Conservation (phyloP, 129 eudicot species). For the Flaveria ramosissima region DNA sequence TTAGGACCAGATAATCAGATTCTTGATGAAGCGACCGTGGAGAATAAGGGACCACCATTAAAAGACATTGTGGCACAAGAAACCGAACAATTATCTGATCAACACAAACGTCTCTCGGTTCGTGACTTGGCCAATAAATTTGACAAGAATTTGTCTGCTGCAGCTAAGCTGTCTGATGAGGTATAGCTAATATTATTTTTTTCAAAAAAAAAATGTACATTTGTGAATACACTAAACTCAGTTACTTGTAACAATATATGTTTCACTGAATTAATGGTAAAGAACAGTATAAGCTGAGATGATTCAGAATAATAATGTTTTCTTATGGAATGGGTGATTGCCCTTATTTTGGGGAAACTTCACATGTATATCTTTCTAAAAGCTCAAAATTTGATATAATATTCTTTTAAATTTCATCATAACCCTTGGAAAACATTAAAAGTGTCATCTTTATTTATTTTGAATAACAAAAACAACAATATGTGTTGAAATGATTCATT, state of each 20-base stretch:
- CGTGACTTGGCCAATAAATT: slow-evolving; percentile 94
- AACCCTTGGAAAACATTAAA: too few relatives aligned
- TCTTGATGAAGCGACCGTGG: slow-evolving; percentile 69
- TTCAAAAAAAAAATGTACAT: neutral
- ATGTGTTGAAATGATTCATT: neutral
- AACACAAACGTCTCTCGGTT: slow-evolving; percentile 92
- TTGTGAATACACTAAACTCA: neutral
- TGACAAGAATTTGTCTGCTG: slow-evolving; percentile 93
- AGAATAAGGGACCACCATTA: slow-evolving; percentile 66
- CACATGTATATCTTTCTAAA: too few relatives aligned
- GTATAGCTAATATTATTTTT: slow-evolving; percentile 33
- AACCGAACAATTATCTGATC: slow-evolving; percentile 72
- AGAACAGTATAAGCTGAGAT: neutral
- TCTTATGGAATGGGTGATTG: too few relatives aligned
- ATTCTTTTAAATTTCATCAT: too few relatives aligned
- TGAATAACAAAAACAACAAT: neutral
- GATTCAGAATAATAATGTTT: neutral
- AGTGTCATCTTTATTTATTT: too few relatives aligned
- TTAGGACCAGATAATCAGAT: slow-evolving; percentile 86
- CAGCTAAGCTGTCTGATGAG: slow-evolving; percentile 84
- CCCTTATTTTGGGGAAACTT: too few relatives aligned
- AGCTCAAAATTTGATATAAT: too few relatives aligned
- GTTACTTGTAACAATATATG: neutral
- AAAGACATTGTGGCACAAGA: slow-evolving; percentile 87
- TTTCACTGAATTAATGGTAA: neutral